Conservation (phyloP, 805 yeast species). For the Schizosaccharomyces osmophilus region DNA sequence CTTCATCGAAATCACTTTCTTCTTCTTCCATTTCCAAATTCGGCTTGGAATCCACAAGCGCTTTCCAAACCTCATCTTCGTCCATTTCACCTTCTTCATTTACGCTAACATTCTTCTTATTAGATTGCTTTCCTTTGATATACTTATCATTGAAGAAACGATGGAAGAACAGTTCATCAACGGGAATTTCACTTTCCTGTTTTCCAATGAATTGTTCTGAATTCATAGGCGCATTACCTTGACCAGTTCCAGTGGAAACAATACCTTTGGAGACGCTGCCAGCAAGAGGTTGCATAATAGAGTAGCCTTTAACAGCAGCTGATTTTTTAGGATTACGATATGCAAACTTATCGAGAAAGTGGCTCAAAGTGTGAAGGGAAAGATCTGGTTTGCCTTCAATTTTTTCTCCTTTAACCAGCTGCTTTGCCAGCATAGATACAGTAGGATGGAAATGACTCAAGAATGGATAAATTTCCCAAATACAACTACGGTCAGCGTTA, state of each 20-base stretch:
- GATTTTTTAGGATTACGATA: conserved; percentile 77
- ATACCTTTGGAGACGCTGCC: conserved; percentile 14
- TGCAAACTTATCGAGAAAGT: conserved; percentile 85
- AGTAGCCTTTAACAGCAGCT: conserved; percentile 49
- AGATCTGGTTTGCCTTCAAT: conserved; percentile 55
- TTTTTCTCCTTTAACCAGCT: conserved; percentile 24
- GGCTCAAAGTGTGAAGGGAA: conserved; percentile 64
- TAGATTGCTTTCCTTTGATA: conserved; percentile 13
- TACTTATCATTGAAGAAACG: conserved; percentile 54
- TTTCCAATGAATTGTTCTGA: conserved; percentile 54
- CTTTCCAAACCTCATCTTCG: conserved; percentile 63
- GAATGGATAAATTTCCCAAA: conserved; percentile 70
- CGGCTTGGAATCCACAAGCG: conserved; percentile 49
- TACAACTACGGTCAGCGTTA: conserved; percentile 53
- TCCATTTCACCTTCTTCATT: conserved; percentile 17
- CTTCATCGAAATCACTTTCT: conserved; percentile 13
- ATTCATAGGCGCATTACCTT: conserved; percentile 44
- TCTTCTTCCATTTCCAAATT: conserved; percentile 28
- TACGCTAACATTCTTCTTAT: conserved; percentile 7
- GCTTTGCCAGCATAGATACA: conserved; percentile 51
- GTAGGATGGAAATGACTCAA: conserved; percentile 79
- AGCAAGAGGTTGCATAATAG: conserved; percentile 93
- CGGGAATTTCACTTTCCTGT: conserved; percentile 4
- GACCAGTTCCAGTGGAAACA: conserved; percentile 18
- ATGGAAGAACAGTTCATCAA: conserved; percentile 50